Evolutionary conservation across 1,284 basidiomycete genomes (phyloP).

Genomic region (Pisolithus thermaeus): DNA sequence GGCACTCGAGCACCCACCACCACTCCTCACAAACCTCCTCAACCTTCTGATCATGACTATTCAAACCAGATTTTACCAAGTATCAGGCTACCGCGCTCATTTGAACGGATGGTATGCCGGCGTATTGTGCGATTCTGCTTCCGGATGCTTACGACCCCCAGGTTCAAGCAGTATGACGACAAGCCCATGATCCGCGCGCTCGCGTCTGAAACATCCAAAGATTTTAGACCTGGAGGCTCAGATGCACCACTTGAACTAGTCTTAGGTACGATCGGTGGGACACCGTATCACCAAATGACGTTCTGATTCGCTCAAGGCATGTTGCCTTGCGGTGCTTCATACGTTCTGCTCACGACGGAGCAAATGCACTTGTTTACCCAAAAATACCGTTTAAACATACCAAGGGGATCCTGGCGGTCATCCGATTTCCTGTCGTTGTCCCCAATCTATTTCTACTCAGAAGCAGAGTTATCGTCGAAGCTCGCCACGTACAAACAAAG

Average conservation of each 20-base stretch:
- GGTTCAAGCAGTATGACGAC: conserved; percentile 28
- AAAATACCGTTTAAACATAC: conserved; percentile 11
- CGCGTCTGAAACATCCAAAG: neutral
- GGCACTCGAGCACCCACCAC: no score
- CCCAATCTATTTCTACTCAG: conserved; percentile 22
- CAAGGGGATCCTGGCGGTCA: conserved; percentile 15
- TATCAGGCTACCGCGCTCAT: conserved; percentile 23
- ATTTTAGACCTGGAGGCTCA: conserved; percentile 19
- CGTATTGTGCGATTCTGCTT: neutral
- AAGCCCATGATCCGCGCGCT: conserved; percentile 14
- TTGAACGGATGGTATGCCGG: conserved; percentile 23
- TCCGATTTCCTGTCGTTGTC: conserved; percentile 21
- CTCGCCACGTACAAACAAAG: conserved; percentile 24
- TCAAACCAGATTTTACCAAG: conserved; percentile 22
- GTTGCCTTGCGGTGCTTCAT: conserved; percentile 27
- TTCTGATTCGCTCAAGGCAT: conserved; percentile 14
- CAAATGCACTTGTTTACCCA: conserved; percentile 22
- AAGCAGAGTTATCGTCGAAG: conserved; percentile 16
- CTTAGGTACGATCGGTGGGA: conserved; percentile 14
- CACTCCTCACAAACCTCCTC: no score
- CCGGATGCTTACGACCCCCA: conserved; percentile 1
- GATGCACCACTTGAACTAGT: conserved; percentile 25
- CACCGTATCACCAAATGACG: no score
- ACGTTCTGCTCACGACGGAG: conserved; percentile 22
- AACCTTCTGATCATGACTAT: no score